A percentile compares a stretch with the other conserved stretches of the same genome.
Conservation (phyloP, 352 stramenopile species). For the Phytophthora ramorum region DNA sequence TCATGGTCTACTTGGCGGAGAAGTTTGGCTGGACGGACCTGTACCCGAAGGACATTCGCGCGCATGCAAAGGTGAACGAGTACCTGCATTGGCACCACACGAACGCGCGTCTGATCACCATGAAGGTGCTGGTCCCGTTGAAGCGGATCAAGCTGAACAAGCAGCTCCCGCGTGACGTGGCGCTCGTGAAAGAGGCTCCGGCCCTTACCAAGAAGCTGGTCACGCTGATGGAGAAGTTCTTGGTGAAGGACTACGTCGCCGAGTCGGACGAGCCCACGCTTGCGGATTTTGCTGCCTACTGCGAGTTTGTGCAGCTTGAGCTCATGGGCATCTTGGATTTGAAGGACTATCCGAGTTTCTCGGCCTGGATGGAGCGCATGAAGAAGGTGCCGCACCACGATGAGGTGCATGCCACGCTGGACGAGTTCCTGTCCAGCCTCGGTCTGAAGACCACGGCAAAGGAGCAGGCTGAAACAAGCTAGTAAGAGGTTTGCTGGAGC, state of each 20-base stretch:
- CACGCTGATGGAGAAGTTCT: slow-evolving; percentile 54
- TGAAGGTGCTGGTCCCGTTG: slow-evolving; percentile 49
- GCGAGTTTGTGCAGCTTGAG: slow-evolving; percentile 53
- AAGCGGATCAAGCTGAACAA: slow-evolving; percentile 38
- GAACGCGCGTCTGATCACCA: slow-evolving; percentile 54
- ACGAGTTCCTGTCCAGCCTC: slow-evolving; percentile 28
- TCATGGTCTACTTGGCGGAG: slow-evolving; percentile 63
- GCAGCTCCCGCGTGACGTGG: slow-evolving; percentile 31
- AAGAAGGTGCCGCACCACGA: slow-evolving; percentile 60
- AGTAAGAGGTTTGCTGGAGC: slow-evolving; percentile 16
- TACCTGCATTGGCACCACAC: slow-evolving; percentile 83
- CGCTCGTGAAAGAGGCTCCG: slow-evolving; percentile 26
- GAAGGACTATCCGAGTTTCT: slow-evolving; percentile 37
- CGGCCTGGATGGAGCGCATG: slow-evolving; percentile 56
- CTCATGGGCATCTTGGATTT: slow-evolving; percentile 51
- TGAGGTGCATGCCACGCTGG: slow-evolving; percentile 43
- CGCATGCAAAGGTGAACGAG: slow-evolving; percentile 72
- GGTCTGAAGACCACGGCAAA: slow-evolving; percentile 38
- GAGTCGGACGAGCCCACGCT: slow-evolving; percentile 39
- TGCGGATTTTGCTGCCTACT: slow-evolving; percentile 48
- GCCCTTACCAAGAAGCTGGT: slow-evolving; percentile 41
- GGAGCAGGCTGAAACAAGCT: background rate
- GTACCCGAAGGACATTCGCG: slow-evolving; percentile 57
- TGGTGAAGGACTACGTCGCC: slow-evolving; percentile 48
- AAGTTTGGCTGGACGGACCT: slow-evolving; percentile 60